A percentile compares a stretch with the other conserved stretches of the same genome.
These are phyloP conservation scores for Oidiodendron maius DNA, from an alignment of 495 filamentous ascomycete species.

Conservation along the genomic window DNA sequence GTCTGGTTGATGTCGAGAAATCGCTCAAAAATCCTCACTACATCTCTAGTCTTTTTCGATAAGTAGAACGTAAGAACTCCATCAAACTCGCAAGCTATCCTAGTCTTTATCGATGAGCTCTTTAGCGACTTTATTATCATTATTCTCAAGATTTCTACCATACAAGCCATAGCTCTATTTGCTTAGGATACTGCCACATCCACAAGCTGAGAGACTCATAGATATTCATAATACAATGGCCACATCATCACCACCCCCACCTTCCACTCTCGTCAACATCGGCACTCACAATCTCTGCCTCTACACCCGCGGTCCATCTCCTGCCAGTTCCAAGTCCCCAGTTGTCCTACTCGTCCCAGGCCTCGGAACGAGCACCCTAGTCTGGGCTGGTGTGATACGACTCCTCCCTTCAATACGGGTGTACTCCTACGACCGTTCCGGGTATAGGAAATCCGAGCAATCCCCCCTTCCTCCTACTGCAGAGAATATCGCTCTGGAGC, in stretches of 20 bases:
- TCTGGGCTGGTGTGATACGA: constrained; percentile 9
- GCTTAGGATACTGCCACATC: too few relatives aligned
- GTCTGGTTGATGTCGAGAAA: too few relatives aligned
- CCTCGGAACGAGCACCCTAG: constrained; percentile 2
- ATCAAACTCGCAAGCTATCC: too few relatives aligned
- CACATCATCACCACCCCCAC: constrained; percentile 5
- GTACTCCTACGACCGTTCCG: constrained; percentile 17
- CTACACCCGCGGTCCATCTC: constrained; percentile 10
- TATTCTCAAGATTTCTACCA: too few relatives aligned
- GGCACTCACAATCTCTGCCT: constrained; percentile 16
- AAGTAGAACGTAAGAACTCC: too few relatives aligned
- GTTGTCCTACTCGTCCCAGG: constrained; percentile 12
- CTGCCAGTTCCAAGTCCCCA: constrained; percentile 5
- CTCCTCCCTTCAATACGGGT: constrained; percentile 5
- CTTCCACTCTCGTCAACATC: constrained; percentile 11
- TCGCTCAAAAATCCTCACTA: too few relatives aligned
- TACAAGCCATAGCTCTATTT: too few relatives aligned
- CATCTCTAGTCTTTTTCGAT: too few relatives aligned
- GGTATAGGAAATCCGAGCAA: constrained; percentile 4
- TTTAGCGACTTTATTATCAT: too few relatives aligned
- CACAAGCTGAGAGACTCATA: too few relatives aligned
- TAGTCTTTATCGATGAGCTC: too few relatives aligned
- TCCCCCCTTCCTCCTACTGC: constrained; percentile 9
- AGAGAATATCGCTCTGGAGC: constrained; percentile 14
- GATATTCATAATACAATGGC: too few relatives aligned